Base-by-base conservation (phyloP, 176 grass and related monocot species). In the Bolboschoenus planiculmis region DNA sequence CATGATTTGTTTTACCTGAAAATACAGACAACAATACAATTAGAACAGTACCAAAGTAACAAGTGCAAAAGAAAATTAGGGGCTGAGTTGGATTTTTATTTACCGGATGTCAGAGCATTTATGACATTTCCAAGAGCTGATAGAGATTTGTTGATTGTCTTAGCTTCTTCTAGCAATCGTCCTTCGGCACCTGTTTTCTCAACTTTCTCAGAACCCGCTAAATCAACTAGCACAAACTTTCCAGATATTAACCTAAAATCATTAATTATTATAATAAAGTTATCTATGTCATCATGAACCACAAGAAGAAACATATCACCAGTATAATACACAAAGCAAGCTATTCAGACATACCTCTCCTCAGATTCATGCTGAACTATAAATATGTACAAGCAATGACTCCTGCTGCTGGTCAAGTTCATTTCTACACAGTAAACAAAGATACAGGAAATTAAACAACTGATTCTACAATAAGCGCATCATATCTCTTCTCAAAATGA, bases 171-270 rank as follows among this genome's bases (percentile, higher is more conserved):
- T 57, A 97, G 91, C 87, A 94, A 79, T 68, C 87, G 83, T 76
- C 94, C 94, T 85, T 85, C 82, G 89, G 91, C 90, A 85, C 91
- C 91, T 39, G 86, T 92, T 89, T 89, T 97, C 83, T 97, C 94
- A 83, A 90, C 91, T 87, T 92, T 97, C 78, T 97, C 91, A 58
- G 92, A 94, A 77, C 92, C 94, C 85, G 94, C 94, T 50, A 97
- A 88, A 75, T 97, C 94, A 66, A 97, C 94, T 79, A 97, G 90
- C 76, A 94, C 70, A 84, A 97, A 87, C 81, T 97, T 97, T 80
- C 94, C 92, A 58, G 56, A 63, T 86, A 61, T 93, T 63, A 83
- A 27, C 88, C 94, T 97, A 74, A 43, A 86, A 80, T n/a, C 9
- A 80, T 56, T 36, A 56, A 15, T 78, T 27, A 56, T 58, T 57